Base-by-base conservation (phyloP, 768 basidiomycete species). In the Mycena chlorophos region DNA sequence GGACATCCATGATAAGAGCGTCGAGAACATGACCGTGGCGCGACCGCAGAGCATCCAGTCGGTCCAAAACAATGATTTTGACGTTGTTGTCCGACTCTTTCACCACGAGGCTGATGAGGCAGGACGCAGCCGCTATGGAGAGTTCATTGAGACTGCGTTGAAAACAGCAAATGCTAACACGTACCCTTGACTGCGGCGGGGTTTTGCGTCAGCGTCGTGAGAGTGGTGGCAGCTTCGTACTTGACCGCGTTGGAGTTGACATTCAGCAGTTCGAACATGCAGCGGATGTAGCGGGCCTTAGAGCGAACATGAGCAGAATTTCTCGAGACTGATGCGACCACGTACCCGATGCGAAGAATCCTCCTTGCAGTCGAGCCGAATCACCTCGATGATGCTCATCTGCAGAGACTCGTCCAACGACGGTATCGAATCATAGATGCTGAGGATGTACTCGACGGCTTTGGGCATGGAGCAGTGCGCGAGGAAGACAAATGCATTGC, bases 81-180 rank as follows among this genome's bases (percentile, higher is more conserved):
- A 98, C 96, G 64, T 99, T 99, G 74, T 98, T 99, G 75, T 98
- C 96, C 1, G 94, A 93, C 72, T 98, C 96, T 73, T 95, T 96
- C 69, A 89, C 79, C 56, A 94, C 87, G 43, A 98, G 84, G 61
- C 84, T 89, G 65, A 97, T 91, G 60, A 96, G 86, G 61, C 84
- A 89, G 8, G 87, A 83, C 3, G 94, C 95, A 46, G 94, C 90
- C 58, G 96, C 95, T 96, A 43, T 29, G 22, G 14, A 12, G 12
- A 27, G 6, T 55, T 60, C 51, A 20, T 43, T 51, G 31, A 22
- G 45, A 27, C 6, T 55, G 61, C 52, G 20, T 43, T 51, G 31
- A 22, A 19, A 42, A 51, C n/a, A 51, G 51, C 23, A 55, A 10
- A 12, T 25, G 30, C 26, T 50, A 34, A 25, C 23, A 51, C 72